Evolutionary conservation across 345 rosid genomes (phyloP), one percentile per base, ranked within the genome.

Genomic region (Bretschneidera sinensis): DNA sequence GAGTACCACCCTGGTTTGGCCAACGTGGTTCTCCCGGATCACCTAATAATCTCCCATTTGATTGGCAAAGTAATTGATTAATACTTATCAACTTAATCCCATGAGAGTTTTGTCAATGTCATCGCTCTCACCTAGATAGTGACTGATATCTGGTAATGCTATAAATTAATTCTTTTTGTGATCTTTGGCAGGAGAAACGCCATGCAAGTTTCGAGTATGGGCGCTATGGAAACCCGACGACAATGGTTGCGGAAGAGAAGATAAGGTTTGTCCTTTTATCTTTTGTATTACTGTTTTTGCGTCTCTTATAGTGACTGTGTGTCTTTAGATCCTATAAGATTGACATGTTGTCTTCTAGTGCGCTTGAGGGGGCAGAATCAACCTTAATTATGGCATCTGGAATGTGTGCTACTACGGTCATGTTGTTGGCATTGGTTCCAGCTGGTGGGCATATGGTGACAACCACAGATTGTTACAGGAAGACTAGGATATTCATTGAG

Each of bases 171-270:
- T n/a, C 16, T 4, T 39, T 1, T 14, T 2, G 33, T 8, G 8
- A 28, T 39, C 11, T 39, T 39, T 39, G 45, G 53, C 68, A 94
- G 97, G 99, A 94, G 80, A 88, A 90, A 57, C 86, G 99, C 58
- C 77, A 58, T 59, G 61, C 52, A 9, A 94, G 99, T 78, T 94
- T 86, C 66, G 99, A 90, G 68, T 94, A 94, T 77, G 99, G 99
- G 51, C 84, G 99, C 24, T 94, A 94, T 75, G 99, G 99, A 49
- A 94, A 94, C 79, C 99, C 99, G 0, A 94, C 99, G 9, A 90
- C 99, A 2, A 84, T 61, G 35, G 96, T 88, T 21, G 65, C 64
- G 0, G 99, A 94, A 75, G 85, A 90, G 70, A 94, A 94, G 74
- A 76, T 94, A 69, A 94, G 99, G 99, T 94, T 50, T 47, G 66